Percentiles rank a stretch among this genome's conserved stretches.
These are phyloP conservation scores for Leccinum boreale DNA, from an alignment of 768 basidiomycete genomes.

Conservation along the genomic window DNA sequence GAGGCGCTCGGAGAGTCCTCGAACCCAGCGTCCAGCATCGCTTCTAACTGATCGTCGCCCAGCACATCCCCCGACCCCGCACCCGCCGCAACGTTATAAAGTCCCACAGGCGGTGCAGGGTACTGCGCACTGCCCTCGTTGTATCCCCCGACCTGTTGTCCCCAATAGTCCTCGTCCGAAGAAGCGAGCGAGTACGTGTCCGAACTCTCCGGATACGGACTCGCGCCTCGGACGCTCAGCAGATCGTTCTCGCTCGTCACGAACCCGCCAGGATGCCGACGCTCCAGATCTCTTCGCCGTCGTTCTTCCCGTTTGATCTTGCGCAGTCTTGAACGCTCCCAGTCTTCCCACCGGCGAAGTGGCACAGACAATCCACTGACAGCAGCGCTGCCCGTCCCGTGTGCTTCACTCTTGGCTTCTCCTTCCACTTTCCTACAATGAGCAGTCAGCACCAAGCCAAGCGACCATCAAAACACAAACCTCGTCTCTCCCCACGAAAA, in stretches of 20 bases:
- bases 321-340: slow-evolving; percentile 93
- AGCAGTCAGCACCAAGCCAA: slow-evolving; percentile 9
- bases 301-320: slow-evolving; percentile 87
- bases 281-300: slow-evolving; percentile 77
- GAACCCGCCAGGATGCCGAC: slow-evolving; percentile 68
- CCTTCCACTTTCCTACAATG: slow-evolving; percentile 85
- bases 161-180: slow-evolving; percentile 96
- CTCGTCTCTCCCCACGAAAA: slow-evolving; percentile 99
- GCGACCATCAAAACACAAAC: slow-evolving; percentile 38
- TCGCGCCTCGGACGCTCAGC: slow-evolving; percentile 55
- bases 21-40: slow-evolving; percentile 90
- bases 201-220: slow-evolving; percentile 68
- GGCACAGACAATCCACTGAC: slow-evolving; percentile 67
- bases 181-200: slow-evolving; percentile 80
- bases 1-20: slow-evolving; percentile 59
- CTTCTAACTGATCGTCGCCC: slow-evolving; percentile 76
- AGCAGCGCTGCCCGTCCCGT: slow-evolving; percentile 60
- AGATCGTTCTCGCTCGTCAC: slow-evolving; percentile 59
- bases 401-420: slow-evolving; percentile 75
- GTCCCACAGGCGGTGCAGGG: slow-evolving; percentile 81
- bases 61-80: slow-evolving; percentile 39
- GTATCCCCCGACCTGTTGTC: slow-evolving; percentile 90
- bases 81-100: slow-evolving; percentile 42
- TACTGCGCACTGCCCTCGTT: slow-evolving; percentile 80
- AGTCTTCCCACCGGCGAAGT: slow-evolving; percentile 98